A percentile compares a stretch with the other conserved stretches of the same genome.
Conservation (phyloP, 306 rosid genomes). For the Vigna trinervia region DNA sequence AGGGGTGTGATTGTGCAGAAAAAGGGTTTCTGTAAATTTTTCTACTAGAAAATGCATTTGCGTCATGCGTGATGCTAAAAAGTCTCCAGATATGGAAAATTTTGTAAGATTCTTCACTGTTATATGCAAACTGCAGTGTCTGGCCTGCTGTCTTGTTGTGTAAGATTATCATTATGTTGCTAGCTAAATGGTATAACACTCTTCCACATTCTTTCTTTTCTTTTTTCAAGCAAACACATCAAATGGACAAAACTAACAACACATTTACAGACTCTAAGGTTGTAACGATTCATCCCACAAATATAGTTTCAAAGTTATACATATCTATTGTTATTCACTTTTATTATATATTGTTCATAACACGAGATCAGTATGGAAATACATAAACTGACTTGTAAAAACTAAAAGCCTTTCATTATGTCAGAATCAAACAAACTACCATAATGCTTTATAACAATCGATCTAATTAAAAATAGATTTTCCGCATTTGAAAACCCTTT, state of each 20-base stretch:
- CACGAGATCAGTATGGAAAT: background rate
- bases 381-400: background rate
- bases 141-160: constrained; percentile 34
- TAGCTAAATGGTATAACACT: constrained; percentile 23
- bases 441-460: no score
- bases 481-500: background rate
- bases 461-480: background rate
- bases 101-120: constrained; percentile 47
- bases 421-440: background rate
- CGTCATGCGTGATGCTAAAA: constrained; percentile 33
- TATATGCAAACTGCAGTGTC: constrained; percentile 37
- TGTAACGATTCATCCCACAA: background rate
- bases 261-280: background rate
- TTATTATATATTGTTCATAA: background rate
- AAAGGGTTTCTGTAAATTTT: constrained; percentile 31
- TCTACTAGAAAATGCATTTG: constrained; percentile 26
- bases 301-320: background rate
- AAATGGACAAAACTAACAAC: background rate
- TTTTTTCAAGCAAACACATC: constrained; percentile 34
- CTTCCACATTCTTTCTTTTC: constrained; percentile 39
- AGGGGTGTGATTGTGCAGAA: constrained; percentile 26
- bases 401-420: background rate
- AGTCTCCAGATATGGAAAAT: constrained; percentile 29
- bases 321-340: background rate
- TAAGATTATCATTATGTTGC: constrained; percentile 17